Conservation (phyloP, 108 stramenopile genomes). For the Cylindrotheca closterium region DNA sequence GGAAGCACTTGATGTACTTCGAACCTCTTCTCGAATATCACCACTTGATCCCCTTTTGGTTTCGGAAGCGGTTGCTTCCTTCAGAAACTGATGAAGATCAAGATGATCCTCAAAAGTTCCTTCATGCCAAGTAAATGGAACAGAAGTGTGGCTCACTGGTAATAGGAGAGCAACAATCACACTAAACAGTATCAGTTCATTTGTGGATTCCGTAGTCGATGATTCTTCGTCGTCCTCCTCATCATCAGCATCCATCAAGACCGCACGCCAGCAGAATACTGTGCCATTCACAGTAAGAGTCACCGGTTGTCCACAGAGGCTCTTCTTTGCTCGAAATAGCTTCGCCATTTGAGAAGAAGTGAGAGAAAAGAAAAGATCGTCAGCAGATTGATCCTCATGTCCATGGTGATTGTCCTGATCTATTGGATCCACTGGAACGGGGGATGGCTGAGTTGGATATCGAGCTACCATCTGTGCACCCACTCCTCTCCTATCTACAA, state of each 20-base stretch:
- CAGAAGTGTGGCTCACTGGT: conserved; percentile 14
- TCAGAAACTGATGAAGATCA: conserved; percentile 28
- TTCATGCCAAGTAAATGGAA: conserved; percentile 19
- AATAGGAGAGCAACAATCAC: conserved; percentile 74
- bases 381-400: conserved; percentile 12
- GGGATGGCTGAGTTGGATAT: conserved; percentile 67
- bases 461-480: conserved; percentile 74
- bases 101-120: conserved; percentile 21
- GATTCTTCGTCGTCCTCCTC: neutral
- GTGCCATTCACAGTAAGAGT: conserved; percentile 76
- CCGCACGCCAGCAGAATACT: conserved; percentile 82
- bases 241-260: conserved; percentile 46
- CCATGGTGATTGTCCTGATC: neutral
- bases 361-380: conserved; percentile 80
- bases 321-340: conserved; percentile 77
- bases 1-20: conserved; percentile 37
- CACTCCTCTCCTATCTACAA: conserved; percentile 75
- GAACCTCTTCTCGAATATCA: conserved; percentile 1
- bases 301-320: conserved; percentile 80
- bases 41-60: conserved; percentile 16
- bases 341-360: conserved; percentile 76
- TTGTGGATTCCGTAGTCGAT: neutral
- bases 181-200: conserved; percentile 57
- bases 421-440: conserved; percentile 2
- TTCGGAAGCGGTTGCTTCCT: conserved; percentile 5